Percentiles rank a stretch among this genome's conserved stretches.
These are phyloP conservation scores for Magnusiomyces paraingens DNA, from an alignment of 1,139 yeast genomes.

Conservation along the genomic window DNA sequence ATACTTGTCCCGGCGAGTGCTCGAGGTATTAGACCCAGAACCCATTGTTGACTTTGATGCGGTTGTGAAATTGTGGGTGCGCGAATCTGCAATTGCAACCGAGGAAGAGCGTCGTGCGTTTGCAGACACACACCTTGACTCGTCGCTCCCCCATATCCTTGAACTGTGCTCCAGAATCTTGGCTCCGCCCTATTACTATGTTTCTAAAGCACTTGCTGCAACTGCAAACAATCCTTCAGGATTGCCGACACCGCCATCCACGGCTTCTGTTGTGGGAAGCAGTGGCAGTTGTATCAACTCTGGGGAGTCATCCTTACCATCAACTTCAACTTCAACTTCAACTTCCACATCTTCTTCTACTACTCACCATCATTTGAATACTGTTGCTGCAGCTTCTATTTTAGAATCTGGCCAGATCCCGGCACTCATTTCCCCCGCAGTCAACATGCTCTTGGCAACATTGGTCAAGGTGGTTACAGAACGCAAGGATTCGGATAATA, in stretches of 20 bases:
- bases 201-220: slow-evolving; percentile 14
- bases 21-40: slow-evolving; percentile 21
- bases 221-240: slow-evolving; percentile 4
- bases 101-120: slow-evolving; percentile 17
- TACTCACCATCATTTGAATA: neutral
- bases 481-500: neutral
- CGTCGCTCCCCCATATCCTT: slow-evolving; percentile 14
- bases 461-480: slow-evolving; percentile 5
- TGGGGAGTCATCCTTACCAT: too few species aligned
- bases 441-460: slow-evolving; percentile 19
- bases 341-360: too few species aligned
- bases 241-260: neutral
- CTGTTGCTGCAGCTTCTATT: slow-evolving; percentile 14
- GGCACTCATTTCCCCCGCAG: slow-evolving; percentile 20
- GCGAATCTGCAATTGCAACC: slow-evolving; percentile 17
- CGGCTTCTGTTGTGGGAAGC: neutral
- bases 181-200: slow-evolving; percentile 20
- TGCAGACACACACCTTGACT: slow-evolving; percentile 14
- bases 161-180: slow-evolving; percentile 20
- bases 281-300: neutral
- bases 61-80: slow-evolving; percentile 18
- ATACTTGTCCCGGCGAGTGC: slow-evolving; percentile 18
- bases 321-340: too few species aligned
- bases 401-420: slow-evolving; percentile 21
- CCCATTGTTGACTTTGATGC: slow-evolving; percentile 17